Conservation (phyloP, 495 filamentous ascomycete species). For the Podospora appendiculata region DNA sequence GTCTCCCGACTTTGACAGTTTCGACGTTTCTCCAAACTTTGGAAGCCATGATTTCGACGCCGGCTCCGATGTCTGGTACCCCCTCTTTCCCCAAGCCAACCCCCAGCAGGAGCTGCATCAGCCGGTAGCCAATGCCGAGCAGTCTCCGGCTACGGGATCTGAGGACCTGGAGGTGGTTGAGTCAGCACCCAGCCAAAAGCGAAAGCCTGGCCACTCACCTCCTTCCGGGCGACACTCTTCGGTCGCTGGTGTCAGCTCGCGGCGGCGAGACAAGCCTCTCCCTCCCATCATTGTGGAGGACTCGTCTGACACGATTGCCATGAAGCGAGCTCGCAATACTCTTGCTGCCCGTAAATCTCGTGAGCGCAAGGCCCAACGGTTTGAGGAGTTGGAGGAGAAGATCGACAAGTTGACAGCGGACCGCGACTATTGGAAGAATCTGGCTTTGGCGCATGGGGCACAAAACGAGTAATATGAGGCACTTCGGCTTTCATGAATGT, state of each 20-base stretch:
- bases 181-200: conserved; percentile 24
- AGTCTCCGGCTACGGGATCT: conserved; percentile 35
- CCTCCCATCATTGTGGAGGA: conserved; percentile 73
- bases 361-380: conserved; percentile 65
- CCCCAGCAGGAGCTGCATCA: conserved; percentile 1
- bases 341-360: conserved; percentile 92
- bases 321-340: conserved; percentile 94
- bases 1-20: conserved; percentile 63
- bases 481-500: conserved; percentile 21
- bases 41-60: conserved; percentile 40
- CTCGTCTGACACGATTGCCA: conserved; percentile 58
- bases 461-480: conserved; percentile 24
- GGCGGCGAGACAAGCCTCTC: conserved; percentile 69
- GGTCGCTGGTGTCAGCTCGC: conserved; percentile 60
- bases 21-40: conserved; percentile 69
- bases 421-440: conserved; percentile 51
- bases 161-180: conserved; percentile 32
- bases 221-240: conserved; percentile 53
- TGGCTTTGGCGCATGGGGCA: conserved; percentile 37
- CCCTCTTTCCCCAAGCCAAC: conserved; percentile 59
- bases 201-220: conserved; percentile 39
- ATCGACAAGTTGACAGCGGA: conserved; percentile 43
- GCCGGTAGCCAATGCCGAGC: conserved; percentile 21
- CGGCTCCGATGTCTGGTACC: conserved; percentile 44
- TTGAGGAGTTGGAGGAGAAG: conserved; percentile 52